Evolutionary conservation across 1,284 basidiomycete species (phyloP).

Genomic region (Volvariella surrecta): DNA sequence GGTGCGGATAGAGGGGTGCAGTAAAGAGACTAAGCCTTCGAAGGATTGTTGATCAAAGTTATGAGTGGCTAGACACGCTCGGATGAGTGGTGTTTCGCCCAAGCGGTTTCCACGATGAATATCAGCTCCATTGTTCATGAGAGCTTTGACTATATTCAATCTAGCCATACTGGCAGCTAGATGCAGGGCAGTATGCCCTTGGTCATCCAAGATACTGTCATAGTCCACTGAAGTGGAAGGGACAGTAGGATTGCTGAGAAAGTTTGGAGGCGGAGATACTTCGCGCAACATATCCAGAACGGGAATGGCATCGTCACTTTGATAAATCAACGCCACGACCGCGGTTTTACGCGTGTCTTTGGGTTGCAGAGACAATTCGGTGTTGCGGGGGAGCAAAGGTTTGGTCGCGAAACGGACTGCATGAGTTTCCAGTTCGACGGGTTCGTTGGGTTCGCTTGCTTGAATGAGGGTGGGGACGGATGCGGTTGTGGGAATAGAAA

Average conservation of each 20-base stretch:
- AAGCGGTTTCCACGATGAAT: slow-evolving; percentile 85
- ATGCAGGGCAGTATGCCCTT: slow-evolving; percentile 92
- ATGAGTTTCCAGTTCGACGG: slow-evolving; percentile 25
- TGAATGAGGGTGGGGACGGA: slow-evolving; percentile 12
- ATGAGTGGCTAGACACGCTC: slow-evolving; percentile 86
- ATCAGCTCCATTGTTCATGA: slow-evolving; percentile 74
- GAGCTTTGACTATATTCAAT: slow-evolving; percentile 54
- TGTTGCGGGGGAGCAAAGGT: slow-evolving; percentile 47
- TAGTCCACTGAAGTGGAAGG: slow-evolving; percentile 42
- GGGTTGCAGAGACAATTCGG: slow-evolving; percentile 48
- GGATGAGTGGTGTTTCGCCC: slow-evolving; percentile 92
- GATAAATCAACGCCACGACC: slow-evolving; percentile 55
- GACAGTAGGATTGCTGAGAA: slow-evolving; percentile 17
- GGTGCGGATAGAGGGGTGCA: slow-evolving; percentile 77
- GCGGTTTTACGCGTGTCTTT: slow-evolving; percentile 55
- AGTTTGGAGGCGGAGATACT: slow-evolving; percentile 39
- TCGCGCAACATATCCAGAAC: slow-evolving; percentile 61
- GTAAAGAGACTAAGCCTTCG: slow-evolving; percentile 50
- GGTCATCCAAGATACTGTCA: slow-evolving; percentile 85
- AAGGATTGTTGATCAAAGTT: slow-evolving; percentile 80
- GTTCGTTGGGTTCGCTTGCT: slow-evolving; percentile 17
- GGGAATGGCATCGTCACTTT: slow-evolving; percentile 54
- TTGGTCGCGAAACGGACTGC: slow-evolving; percentile 61
- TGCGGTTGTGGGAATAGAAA: slow-evolving; percentile 13
- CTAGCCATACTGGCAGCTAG: slow-evolving; percentile 86